phyloP scores from a whole-genome alignment of 140 eudicot genomes.

The Flaveria floridana region DNA sequence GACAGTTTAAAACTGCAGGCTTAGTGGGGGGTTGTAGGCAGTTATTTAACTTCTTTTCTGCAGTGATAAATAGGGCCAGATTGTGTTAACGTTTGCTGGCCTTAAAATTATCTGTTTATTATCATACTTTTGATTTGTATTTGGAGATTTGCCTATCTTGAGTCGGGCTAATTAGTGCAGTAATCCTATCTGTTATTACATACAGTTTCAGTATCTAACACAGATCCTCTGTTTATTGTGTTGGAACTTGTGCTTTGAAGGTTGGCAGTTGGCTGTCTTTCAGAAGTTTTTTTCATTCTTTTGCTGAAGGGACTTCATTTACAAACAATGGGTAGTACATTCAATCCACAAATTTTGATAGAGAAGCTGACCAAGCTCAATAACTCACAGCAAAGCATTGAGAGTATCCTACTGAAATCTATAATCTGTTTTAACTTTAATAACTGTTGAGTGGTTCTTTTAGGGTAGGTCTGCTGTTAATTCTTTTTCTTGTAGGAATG shows the following conservation, averaged over 20 bases:
- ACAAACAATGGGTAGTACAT: slow-evolving; percentile 60
- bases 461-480: background rate
- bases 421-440: slow-evolving; percentile 10
- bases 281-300: slow-evolving; percentile 13
- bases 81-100: too few species aligned
- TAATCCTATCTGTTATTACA: too few species aligned
- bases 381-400: slow-evolving; percentile 91
- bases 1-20: too few species aligned
- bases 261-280: slow-evolving; percentile 23
- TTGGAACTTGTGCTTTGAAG: slow-evolving; percentile 36
- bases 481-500: background rate
- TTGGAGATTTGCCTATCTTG: too few species aligned
- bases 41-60: too few species aligned
- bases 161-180: too few species aligned
- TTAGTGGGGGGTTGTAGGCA: too few species aligned
- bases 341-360: slow-evolving; percentile 76
- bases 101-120: too few species aligned
- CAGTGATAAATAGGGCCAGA: too few species aligned
- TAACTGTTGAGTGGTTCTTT: background rate
- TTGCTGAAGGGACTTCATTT: slow-evolving; percentile 30
- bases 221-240: background rate
- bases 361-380: slow-evolving; percentile 90
- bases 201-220: too few species aligned
- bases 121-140: too few species aligned
- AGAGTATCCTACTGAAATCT: slow-evolving; percentile 71